phyloP scores from a whole-genome alignment of 2,329 filamentous ascomycete species.

The Drechslerella coelobrocha region DNA sequence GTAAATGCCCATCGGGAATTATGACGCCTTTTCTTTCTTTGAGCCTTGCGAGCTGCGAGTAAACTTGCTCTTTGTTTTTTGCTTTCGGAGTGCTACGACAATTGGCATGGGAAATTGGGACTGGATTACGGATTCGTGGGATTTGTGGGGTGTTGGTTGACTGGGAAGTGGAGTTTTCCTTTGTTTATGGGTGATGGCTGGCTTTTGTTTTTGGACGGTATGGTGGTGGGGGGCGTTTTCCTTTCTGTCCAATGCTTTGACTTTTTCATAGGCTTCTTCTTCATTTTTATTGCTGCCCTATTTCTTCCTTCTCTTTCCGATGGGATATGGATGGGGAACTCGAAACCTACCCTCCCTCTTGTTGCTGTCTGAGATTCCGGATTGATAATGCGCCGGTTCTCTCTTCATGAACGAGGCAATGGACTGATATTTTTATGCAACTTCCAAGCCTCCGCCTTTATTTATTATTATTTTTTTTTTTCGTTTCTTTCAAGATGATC shows the following conservation, averaged over 20 bases:
- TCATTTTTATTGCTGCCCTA: neutral
- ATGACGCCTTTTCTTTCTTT: neutral
- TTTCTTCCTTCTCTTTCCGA: neutral
- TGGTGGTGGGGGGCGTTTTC: neutral
- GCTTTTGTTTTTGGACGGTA: slow-evolving; percentile 1
- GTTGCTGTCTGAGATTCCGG: neutral
- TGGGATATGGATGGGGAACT: neutral
- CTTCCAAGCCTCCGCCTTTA: too few species aligned
- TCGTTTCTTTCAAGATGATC: neutral
- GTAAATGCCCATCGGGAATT: too few species aligned
- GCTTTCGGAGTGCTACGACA: neutral
- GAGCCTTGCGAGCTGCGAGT: neutral
- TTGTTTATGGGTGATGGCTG: neutral
- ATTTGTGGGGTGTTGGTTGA: slow-evolving; percentile 1
- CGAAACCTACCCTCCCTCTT: neutral
- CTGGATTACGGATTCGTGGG: neutral
- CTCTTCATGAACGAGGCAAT: neutral
- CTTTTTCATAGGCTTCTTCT: neutral
- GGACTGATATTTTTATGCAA: neutral
- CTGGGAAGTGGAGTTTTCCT: slow-evolving; percentile 1
- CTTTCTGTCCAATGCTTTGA: neutral
- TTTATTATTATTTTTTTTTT: neutral
- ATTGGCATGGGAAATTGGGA: neutral
- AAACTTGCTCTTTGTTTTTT: neutral
- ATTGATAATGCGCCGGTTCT: neutral